Percentiles rank a stretch among this genome's conserved stretches.
Conservation (phyloP, 176 grass and related monocot species). For the Areca catechu region DNA sequence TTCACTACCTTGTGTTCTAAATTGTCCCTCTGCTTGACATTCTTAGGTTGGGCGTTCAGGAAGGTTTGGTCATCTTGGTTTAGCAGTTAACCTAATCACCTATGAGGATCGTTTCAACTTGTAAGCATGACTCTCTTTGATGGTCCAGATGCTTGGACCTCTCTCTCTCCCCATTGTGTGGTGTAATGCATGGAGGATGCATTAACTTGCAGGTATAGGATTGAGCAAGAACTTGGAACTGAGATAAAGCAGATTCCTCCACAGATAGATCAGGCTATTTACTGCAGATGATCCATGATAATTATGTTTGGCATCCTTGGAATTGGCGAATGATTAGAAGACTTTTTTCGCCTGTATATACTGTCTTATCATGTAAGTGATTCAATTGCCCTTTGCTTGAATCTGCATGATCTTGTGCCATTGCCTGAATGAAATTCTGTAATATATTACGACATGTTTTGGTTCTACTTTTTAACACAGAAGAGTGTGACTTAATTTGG, state of each 20-base stretch:
- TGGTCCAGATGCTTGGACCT: too few relatives aligned
- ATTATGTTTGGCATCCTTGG: slow-evolving; percentile 28
- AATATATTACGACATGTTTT: too few relatives aligned
- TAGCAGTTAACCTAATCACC: slow-evolving; percentile 20
- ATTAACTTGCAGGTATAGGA: slow-evolving; percentile 56
- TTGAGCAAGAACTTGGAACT: slow-evolving; percentile 95
- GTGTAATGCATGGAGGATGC: background rate
- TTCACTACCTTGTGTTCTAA: too few relatives aligned
- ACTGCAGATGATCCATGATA: slow-evolving; percentile 58
- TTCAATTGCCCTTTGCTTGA: too few relatives aligned
- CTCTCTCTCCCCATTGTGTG: background rate
- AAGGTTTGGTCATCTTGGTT: slow-evolving; percentile 18
- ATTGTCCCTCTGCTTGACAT: background rate
- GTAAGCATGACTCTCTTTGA: background rate
- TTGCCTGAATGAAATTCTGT: too few relatives aligned
- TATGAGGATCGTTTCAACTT: slow-evolving; percentile 18
- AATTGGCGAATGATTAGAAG: slow-evolving; percentile 32
- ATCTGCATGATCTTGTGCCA: too few relatives aligned
- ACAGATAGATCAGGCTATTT: slow-evolving; percentile 89
- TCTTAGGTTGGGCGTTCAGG: slow-evolving; percentile 15
- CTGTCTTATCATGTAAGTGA: too few relatives aligned
- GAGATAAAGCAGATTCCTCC: slow-evolving; percentile 93
- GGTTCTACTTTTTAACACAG: too few relatives aligned
- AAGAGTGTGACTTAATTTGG: too few relatives aligned
- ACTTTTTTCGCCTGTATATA: slow-evolving; percentile 34